Conservation (phyloP, 257 asterid genomes). For the Coffea canephora region DNA sequence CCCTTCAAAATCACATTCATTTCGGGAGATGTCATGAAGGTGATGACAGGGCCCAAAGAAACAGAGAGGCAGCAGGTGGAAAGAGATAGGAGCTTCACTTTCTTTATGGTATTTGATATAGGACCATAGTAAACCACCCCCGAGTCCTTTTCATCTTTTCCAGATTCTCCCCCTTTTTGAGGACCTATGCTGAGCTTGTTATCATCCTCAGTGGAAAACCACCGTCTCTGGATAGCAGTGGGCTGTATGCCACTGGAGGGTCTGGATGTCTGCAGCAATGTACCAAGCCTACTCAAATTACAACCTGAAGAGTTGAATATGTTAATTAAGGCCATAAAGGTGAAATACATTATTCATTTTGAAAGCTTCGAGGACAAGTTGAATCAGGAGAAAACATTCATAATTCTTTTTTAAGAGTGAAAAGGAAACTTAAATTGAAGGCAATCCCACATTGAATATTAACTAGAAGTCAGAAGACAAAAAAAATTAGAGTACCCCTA, state of each 20-base stretch:
- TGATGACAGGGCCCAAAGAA: constrained; percentile 86
- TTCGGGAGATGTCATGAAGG: constrained; percentile 87
- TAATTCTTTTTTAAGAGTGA: neutral
- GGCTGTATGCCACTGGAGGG: constrained; percentile 25
- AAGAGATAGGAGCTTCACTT: constrained; percentile 91
- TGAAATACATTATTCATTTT: neutral
- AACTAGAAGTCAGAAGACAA: neutral
- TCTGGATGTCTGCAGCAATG: constrained; percentile 16
- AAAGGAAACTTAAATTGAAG: neutral
- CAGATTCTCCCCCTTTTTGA: constrained; percentile 41
- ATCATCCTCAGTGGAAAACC: constrained; percentile 52
- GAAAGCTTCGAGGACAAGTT: neutral
- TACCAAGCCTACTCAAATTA: constrained; percentile 28
- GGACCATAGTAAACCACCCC: constrained; percentile 77
- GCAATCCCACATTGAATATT: neutral
- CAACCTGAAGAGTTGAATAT: constrained; percentile 40
- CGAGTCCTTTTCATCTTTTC: constrained; percentile 43
- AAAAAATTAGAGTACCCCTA: neutral
- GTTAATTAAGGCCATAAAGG: neutral
- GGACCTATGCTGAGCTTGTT: constrained; percentile 67
- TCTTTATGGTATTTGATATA: constrained; percentile 76
- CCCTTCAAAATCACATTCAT: constrained; percentile 80
- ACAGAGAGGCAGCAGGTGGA: constrained; percentile 95
- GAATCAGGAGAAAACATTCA: neutral
- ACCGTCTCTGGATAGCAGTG: constrained; percentile 36